Conservation (phyloP, 352 stramenopile genomes). For the Pythium rhizo-oryzae region DNA sequence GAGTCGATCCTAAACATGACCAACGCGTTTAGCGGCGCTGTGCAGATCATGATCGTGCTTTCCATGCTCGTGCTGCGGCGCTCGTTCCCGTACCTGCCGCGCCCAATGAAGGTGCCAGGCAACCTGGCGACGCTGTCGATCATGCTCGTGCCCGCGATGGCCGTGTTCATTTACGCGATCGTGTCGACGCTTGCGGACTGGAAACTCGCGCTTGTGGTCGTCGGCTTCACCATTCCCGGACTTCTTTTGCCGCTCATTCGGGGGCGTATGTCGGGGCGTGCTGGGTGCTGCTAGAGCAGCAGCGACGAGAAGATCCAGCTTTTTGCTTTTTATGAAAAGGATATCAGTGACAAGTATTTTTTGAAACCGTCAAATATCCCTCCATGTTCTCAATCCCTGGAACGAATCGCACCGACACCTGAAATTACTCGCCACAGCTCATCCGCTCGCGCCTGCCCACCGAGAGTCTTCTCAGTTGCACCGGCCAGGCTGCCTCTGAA, state of each 20-base stretch:
- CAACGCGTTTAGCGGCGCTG: slow-evolving; percentile 12
- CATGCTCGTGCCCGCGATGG: background rate
- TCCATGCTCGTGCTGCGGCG: slow-evolving; percentile 70
- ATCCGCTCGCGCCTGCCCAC: background rate
- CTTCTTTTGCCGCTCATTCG: slow-evolving; percentile 4
- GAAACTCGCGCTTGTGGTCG: slow-evolving; percentile 14
- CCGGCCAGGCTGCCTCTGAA: background rate
- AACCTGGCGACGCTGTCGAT: background rate
- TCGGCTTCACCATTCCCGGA: slow-evolving; percentile 7
- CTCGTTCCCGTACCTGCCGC: slow-evolving; percentile 7
- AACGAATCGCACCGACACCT: too few species aligned
- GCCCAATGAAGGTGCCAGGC: slow-evolving; percentile 6
- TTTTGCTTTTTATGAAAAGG: background rate
- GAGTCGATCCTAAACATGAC: slow-evolving; percentile 47
- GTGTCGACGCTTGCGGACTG: slow-evolving; percentile 10
- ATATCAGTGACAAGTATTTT: background rate
- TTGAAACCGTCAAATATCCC: too few species aligned
- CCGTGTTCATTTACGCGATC: slow-evolving; percentile 4
- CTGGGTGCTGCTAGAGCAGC: slow-evolving; percentile 8
- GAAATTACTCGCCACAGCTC: too few species aligned
- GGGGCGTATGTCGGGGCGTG: background rate
- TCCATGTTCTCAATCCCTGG: too few species aligned
- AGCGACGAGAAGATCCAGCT: too few species aligned
- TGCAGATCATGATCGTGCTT: slow-evolving; percentile 16
- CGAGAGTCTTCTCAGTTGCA: background rate